Evolutionary conservation across 495 filamentous ascomycete genomes (phyloP), one percentile per base, ranked within the genome.

Genomic region (Lasiosphaeria ovina): DNA sequence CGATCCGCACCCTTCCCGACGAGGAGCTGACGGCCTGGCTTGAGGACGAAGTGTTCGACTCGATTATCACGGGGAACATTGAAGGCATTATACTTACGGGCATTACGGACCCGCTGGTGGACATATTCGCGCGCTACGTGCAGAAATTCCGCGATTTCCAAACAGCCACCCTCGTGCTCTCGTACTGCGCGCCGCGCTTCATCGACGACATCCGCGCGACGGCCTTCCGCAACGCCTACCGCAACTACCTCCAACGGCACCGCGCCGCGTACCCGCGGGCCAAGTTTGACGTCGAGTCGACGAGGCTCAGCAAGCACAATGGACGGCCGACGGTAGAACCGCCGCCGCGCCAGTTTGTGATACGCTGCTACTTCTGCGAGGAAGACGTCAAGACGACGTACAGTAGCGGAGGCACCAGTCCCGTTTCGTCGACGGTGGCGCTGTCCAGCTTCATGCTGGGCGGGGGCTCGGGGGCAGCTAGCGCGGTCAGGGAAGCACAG

Each of bases 41-140:
- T 35, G 74, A 83, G 9, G 69, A 79, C 11, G 81, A 86, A 45
- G 86, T 87, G 1, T 66, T 77, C 9, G 81, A 83, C 33, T 87
- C 85, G 33, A 86, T 91, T 57, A 77, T 77, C 8, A 81, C 86
- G 35, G 95, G 95, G 48, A 87, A 97, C 67, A 85, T 96, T 54
- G 91, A 96, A 73, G 94, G 92, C 14, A 83, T 97, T 50, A 80
- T 96, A 8, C 81, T 98, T 4, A 94, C 94, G 0, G 94, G 94
- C 16, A 85, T 98, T 58, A 86, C 84, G 1, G 87, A 93, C 61
- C 77, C 81, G 36, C 84, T 90, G 32, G 86, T 96, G 58, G 88
- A 92, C 58, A 82, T 98, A 32, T 87, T 98, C 65, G 87, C 92
- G 51, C 89, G 88, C 32, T 97, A 97, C 72, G 87, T 97, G 66